A percentile compares a stretch with the other conserved stretches of the same genome.
Evolutionary conservation across 2,329 filamentous ascomycete species (phyloP).

Genomic region (Zarea fungicola): DNA sequence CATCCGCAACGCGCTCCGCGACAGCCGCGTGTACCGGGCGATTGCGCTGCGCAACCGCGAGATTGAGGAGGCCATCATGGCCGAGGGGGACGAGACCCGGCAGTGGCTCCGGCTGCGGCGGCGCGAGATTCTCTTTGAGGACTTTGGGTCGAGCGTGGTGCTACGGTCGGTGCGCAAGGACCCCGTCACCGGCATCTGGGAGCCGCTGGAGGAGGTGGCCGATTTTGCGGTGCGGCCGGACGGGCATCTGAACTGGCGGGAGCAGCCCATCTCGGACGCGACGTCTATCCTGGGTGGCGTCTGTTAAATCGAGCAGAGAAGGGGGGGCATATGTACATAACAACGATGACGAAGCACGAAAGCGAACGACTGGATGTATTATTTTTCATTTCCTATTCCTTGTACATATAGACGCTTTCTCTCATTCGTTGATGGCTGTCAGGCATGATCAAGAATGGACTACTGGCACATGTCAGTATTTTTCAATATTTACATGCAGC

Average conservation of each 20-base stretch:
- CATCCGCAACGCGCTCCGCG: conserved; percentile 38
- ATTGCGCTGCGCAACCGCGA: conserved; percentile 34
- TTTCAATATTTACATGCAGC: no score
- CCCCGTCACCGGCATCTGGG: conserved; percentile 27
- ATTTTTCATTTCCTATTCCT: neutral
- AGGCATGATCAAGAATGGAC: no score
- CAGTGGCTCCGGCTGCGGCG: conserved; percentile 35
- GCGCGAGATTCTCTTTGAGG: conserved; percentile 34
- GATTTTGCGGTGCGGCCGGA: conserved; percentile 25
- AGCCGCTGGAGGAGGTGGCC: conserved; percentile 33
- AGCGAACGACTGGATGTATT: neutral
- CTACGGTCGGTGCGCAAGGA: conserved; percentile 32
- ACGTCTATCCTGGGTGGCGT: conserved; percentile 26
- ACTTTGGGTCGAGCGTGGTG: conserved; percentile 31
- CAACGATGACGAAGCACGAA: neutral
- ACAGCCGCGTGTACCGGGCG: conserved; percentile 35
- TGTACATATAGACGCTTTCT: neutral
- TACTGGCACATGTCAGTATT: no score
- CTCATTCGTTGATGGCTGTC: no score
- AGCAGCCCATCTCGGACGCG: conserved; percentile 31
- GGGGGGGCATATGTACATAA: conserved; percentile 1
- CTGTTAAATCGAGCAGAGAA: no score
- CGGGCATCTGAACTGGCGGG: conserved; percentile 29
- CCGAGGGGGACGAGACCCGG: conserved; percentile 28
- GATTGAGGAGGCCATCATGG: conserved; percentile 27